Evolutionary conservation across 805 yeast species (phyloP).

Genomic region (Candida namnaoensis): DNA sequence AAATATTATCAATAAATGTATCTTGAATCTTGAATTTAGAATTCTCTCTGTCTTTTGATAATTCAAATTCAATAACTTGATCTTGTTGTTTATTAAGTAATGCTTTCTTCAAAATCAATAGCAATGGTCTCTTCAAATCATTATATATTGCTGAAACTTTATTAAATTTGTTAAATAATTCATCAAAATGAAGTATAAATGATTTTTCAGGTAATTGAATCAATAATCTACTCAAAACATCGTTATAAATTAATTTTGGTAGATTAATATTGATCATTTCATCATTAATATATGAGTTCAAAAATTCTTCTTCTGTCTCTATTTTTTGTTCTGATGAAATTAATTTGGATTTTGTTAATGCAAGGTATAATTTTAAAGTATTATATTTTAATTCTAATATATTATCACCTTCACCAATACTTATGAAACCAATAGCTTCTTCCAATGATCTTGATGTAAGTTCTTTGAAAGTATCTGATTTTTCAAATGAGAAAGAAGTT

Average conservation of each 20-base stretch:
- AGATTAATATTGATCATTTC: constrained; percentile 15
- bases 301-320: constrained; percentile 27
- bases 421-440: constrained; percentile 35
- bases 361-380: constrained; percentile 34
- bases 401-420: constrained; percentile 24
- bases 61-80: constrained; percentile 51
- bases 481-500: constrained; percentile 8
- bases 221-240: constrained; percentile 24
- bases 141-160: constrained; percentile 12
- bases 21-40: constrained; percentile 19
- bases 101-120: constrained; percentile 27
- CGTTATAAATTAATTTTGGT: constrained; percentile 25
- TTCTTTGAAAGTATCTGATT: constrained; percentile 26
- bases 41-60: constrained; percentile 26
- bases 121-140: constrained; percentile 35
- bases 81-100: constrained; percentile 46
- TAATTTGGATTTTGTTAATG: constrained; percentile 17
- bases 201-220: constrained; percentile 19
- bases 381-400: constrained; percentile 34
- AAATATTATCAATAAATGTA: constrained; percentile 27
- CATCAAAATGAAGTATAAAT: constrained; percentile 23
- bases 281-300: constrained; percentile 31
- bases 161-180: constrained; percentile 25
- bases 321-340: constrained; percentile 23
- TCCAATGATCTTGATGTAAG: constrained; percentile 28